phyloP scores from a whole-genome alignment of 1,284 basidiomycete species.

The Rhodotorula glutinis region DNA sequence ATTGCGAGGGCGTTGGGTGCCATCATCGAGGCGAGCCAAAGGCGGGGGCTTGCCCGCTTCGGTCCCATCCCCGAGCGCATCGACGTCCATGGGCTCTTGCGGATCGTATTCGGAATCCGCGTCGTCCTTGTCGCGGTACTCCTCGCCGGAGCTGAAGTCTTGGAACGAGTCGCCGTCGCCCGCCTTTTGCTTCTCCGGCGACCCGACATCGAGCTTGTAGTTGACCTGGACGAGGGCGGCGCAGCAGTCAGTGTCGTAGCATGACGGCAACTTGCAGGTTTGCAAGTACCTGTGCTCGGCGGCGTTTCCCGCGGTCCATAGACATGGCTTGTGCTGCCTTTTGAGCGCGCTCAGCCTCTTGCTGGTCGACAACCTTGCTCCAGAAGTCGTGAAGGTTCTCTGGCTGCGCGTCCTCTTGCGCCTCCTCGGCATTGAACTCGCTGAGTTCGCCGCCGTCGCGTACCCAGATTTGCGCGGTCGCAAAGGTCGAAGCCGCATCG shows the following conservation, averaged over 20 bases:
- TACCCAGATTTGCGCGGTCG: slow-evolving; percentile 48
- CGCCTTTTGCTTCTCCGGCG: slow-evolving; percentile 6
- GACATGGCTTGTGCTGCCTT: slow-evolving; percentile 13
- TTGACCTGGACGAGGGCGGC: slow-evolving; percentile 12
- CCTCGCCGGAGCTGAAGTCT: slow-evolving; percentile 14
- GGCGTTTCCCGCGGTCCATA: slow-evolving; percentile 35
- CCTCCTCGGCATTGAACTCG: slow-evolving; percentile 13
- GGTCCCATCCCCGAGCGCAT: not conserved
- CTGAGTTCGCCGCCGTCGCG: slow-evolving; percentile 28
- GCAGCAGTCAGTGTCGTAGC: not conserved
- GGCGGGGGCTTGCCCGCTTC: not conserved
- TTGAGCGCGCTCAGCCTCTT: slow-evolving; percentile 27
- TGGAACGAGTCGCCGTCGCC: not conserved
- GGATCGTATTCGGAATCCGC: slow-evolving; percentile 17
- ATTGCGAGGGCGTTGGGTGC: too few relatives aligned
- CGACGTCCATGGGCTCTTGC: slow-evolving; percentile 3
- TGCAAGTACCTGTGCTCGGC: slow-evolving; percentile 9
- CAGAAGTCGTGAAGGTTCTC: slow-evolving; percentile 41
- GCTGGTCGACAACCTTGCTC: slow-evolving; percentile 45
- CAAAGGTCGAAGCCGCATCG: slow-evolving; percentile 42
- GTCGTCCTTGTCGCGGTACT: slow-evolving; percentile 17
- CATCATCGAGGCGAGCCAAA: slow-evolving; percentile 1
- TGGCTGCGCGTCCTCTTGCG: slow-evolving; percentile 23
- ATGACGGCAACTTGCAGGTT: too few relatives aligned
- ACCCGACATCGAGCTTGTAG: slow-evolving; percentile 11